Evolutionary conservation across 2,329 filamentous ascomycete species (phyloP).

Genomic region (Daldinia sp.): DNA sequence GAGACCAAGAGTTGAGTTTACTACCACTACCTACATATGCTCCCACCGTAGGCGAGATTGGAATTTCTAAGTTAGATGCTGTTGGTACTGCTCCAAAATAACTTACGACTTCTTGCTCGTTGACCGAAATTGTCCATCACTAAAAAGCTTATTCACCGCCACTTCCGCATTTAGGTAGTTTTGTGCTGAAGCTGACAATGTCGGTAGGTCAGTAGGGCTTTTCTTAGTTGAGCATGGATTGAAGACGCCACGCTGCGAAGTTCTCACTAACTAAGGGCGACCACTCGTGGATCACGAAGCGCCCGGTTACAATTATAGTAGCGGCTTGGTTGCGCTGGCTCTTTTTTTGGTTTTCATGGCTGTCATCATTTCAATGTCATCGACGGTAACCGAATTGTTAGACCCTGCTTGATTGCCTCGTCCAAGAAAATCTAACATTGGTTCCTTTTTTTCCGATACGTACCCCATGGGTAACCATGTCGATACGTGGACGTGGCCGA

Average conservation of each 20-base stretch:
- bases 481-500: constrained; percentile 28
- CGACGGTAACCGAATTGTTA: constrained; percentile 18
- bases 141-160: constrained; percentile 44
- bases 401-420: constrained; percentile 33
- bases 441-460: constrained; percentile 37
- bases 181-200: constrained; percentile 32
- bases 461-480: constrained; percentile 42
- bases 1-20: background rate
- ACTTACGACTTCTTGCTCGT: constrained; percentile 25
- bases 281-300: constrained; percentile 20
- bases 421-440: constrained; percentile 26
- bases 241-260: constrained; percentile 29
- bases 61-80: constrained; percentile 19
- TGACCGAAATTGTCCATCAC: constrained; percentile 22
- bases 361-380: constrained; percentile 41
- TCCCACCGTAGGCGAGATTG: constrained; percentile 25
- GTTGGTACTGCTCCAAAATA: constrained; percentile 30
- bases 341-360: constrained; percentile 19
- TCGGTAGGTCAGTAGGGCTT: constrained; percentile 14
- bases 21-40: background rate
- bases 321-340: constrained; percentile 23
- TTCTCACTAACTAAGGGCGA: constrained; percentile 8
- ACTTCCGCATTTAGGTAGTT: constrained; percentile 38
- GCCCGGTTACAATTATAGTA: constrained; percentile 25
- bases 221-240: constrained; percentile 28